Base-by-base conservation (phyloP, 2,329 filamentous ascomycete species). In the Trichoderma aggressivum region DNA sequence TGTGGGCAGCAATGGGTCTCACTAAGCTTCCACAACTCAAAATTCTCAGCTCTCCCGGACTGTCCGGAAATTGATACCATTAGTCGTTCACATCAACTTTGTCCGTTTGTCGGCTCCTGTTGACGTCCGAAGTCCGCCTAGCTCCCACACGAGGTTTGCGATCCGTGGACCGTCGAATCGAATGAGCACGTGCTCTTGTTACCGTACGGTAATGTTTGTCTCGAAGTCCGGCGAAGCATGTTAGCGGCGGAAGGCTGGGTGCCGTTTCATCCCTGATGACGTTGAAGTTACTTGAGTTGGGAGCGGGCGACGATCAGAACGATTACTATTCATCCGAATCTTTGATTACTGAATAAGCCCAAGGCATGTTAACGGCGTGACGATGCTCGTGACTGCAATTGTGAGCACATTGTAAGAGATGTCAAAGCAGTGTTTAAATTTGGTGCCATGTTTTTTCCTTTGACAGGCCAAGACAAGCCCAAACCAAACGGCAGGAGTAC, bases 51-150 rank as follows among this genome's bases (percentile, higher is more conserved):
- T n/a, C 47, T 59, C 65, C 65, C 65, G 65, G 65, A 69, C 61
- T 69, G 65, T 43, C 43, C 65, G 65, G 65, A 69, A 61, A 69
- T 69, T 53, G 65, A 61, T 53, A 24, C 16, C 39, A 50, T 59
- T 66, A 28, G 53, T 24, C 43, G 47, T 36, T 24, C 3, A 36
- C 30, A 3, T 47, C 7, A 50, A 50, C n/a, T 64, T 64, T 55
- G 56, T 10, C 47, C 14, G 30, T 21, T 28, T 8, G 16, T 69
- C 65, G 65, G 65, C 30, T 26, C 55, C 21, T 28, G 12, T 36
- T 21, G 56, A 69, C 55, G 16, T 53, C 65, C 65, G 65, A 69
- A 69, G 12, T 59, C 65, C 65, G 65, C 18, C 11, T 30, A 12
- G 16, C 18, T 61, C 26, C 55, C 39, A 69, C 65, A 47, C 28